Conservation (phyloP, 768 basidiomycete species). For the Neoboletus magnificus region DNA sequence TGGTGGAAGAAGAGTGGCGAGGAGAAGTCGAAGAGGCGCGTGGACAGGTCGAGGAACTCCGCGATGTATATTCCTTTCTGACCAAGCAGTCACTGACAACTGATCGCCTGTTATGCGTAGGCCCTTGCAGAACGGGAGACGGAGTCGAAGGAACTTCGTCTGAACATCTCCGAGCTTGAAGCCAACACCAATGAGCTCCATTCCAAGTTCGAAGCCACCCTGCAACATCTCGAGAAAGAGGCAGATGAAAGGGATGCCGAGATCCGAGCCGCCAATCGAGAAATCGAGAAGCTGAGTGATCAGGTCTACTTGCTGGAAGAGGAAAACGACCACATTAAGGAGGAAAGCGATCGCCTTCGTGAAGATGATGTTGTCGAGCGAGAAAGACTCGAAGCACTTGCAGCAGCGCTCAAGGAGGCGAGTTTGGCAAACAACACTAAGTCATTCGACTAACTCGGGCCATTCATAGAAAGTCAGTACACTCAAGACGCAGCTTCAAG, state of each 20-base stretch:
- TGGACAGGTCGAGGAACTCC: slow-evolving; percentile 74
- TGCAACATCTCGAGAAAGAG: slow-evolving; percentile 75
- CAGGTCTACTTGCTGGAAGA: slow-evolving; percentile 85
- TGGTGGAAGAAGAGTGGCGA: slow-evolving; percentile 82
- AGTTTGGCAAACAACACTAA: slow-evolving; percentile 7
- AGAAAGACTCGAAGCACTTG: slow-evolving; percentile 63
- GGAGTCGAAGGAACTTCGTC: slow-evolving; percentile 70
- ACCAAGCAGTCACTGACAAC: not conserved
- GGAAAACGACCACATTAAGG: slow-evolving; percentile 72
- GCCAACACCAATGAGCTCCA: slow-evolving; percentile 67
- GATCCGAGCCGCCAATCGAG: slow-evolving; percentile 65
- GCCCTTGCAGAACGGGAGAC: slow-evolving; percentile 76
- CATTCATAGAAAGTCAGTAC: slow-evolving; percentile 59
- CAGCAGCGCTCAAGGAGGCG: slow-evolving; percentile 79
- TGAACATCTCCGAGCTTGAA: slow-evolving; percentile 74
- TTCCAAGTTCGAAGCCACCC: slow-evolving; percentile 67
- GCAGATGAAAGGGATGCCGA: slow-evolving; percentile 78
- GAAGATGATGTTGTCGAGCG: slow-evolving; percentile 75
- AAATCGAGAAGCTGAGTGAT: slow-evolving; percentile 78
- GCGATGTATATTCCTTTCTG: slow-evolving; percentile 49
- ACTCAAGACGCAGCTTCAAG: slow-evolving; percentile 64
- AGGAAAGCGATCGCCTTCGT: slow-evolving; percentile 61
- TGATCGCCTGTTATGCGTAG: slow-evolving; percentile 34
- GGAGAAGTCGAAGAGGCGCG: slow-evolving; percentile 83
- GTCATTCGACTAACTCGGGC: not conserved